Evolutionary conservation across 2,329 filamentous ascomycete genomes (phyloP), one percentile per base, ranked within the genome.

Genomic region (Cladosporium sp.): DNA sequence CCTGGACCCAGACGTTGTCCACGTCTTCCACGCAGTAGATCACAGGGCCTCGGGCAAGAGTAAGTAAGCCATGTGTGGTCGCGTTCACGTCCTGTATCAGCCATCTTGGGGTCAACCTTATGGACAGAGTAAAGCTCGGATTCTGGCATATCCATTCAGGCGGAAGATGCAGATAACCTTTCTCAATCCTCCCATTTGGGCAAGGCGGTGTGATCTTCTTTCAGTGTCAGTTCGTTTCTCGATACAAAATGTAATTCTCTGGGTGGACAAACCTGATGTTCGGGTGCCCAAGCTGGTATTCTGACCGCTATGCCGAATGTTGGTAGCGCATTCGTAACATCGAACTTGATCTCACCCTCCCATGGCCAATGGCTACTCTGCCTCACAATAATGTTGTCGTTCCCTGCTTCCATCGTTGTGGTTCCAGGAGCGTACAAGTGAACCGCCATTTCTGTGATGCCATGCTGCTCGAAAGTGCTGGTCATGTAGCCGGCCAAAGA

Each of bases 1-100:
- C 80, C 1, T 76, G 70, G 59, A 84, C 85, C 83, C 84, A 86
- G 0, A 75, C 39, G 65, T 88, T 86, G 69, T 88, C 86, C 7
- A 79, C 70, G 64, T 88, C 86, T 70, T 89, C 87, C 4, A 84
- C 80, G 65, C 86, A 89, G 73, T 88, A 89, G 5, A 88, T 77
- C 6, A 89, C 71, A 0, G 86, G 86, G 0, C 87, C 87, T 4
- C 86, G 80, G 2, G 82, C 84, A 7, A 88, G 73, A 7, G 58
- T 48, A 5, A 60, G 7, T 3, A 58, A 36, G 23, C 58, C 58
- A 28, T 13, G 30, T 6, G 39, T 51, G 3, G 58, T 60, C 8
- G 58, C 43, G 8, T 60, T 49, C 11, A 30, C 14, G n/a, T 28
- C 6, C 26, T 60, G 58, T 1, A 82, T 79, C 43, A 86, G 68